phyloP scores from a whole-genome alignment of 495 filamentous ascomycete species.

The Oleoguttula mirabilis region DNA sequence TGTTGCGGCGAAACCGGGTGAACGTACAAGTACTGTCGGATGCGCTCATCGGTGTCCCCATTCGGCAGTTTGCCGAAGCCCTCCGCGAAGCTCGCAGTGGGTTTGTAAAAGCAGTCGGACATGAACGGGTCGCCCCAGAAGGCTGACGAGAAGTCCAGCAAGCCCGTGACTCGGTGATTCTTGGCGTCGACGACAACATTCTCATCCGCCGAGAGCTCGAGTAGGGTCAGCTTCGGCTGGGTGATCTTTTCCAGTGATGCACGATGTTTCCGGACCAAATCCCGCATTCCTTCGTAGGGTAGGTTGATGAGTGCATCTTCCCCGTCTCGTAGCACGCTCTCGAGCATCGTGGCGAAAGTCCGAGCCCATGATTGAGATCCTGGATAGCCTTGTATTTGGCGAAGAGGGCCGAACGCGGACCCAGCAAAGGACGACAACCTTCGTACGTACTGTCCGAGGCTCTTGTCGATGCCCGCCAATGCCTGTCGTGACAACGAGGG shows the following conservation, averaged over 20 bases:
- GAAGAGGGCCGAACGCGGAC: conserved; percentile 37
- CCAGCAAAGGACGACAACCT: conserved; percentile 21
- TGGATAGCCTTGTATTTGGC: conserved; percentile 35
- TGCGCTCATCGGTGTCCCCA: conserved; percentile 16
- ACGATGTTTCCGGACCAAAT: conserved; percentile 36
- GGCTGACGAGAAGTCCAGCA: conserved; percentile 39
- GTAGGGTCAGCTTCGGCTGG: conserved; percentile 43
- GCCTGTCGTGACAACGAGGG: conserved; percentile 7
- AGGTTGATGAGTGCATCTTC: conserved; percentile 58
- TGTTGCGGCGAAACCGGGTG: conserved; percentile 72
- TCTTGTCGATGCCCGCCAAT: conserved; percentile 32
- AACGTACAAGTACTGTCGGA: conserved; percentile 39
- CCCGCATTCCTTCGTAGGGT: conserved; percentile 52
- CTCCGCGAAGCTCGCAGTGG: conserved; percentile 36
- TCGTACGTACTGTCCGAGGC: conserved; percentile 31
- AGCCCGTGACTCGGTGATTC: conserved; percentile 30
- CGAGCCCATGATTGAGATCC: conserved; percentile 49
- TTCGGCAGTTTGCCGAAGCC: conserved; percentile 30
- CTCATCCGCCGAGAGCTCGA: conserved; percentile 42
- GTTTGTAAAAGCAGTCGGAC: conserved; percentile 37
- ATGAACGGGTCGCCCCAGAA: conserved; percentile 51
- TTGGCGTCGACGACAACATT: conserved; percentile 47
- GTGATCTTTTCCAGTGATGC: conserved; percentile 44
- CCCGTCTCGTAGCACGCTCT: conserved; percentile 51
- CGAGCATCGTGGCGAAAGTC: conserved; percentile 48